Conservation (phyloP, 2,329 filamentous ascomycete genomes). For the Cordyceps tenuipes region DNA sequence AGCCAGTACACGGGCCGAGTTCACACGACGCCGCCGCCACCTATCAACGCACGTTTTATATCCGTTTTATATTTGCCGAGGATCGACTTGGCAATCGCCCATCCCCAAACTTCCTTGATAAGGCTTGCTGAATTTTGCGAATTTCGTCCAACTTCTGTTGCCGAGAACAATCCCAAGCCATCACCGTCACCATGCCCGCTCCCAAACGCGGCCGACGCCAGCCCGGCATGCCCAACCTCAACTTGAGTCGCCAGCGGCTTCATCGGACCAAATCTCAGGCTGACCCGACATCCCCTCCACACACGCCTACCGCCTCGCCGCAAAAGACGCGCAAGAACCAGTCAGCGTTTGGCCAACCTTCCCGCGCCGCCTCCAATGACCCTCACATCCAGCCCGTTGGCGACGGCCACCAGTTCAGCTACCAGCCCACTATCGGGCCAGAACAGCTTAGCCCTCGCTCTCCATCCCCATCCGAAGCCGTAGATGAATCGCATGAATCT, state of each 20-base stretch:
- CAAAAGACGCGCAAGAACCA: slow-evolving; percentile 26
- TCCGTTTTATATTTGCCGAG: not conserved
- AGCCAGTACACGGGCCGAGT: not conserved
- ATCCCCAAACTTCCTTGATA: not conserved
- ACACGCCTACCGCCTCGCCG: slow-evolving; percentile 35
- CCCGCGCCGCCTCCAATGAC: slow-evolving; percentile 24
- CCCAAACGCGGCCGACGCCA: slow-evolving; percentile 28
- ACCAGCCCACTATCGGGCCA: slow-evolving; percentile 25
- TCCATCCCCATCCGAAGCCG: slow-evolving; percentile 15
- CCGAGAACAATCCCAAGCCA: not conserved
- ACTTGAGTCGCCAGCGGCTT: slow-evolving; percentile 24
- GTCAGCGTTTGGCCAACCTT: slow-evolving; percentile 24
- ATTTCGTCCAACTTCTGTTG: not conserved
- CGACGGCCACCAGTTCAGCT: slow-evolving; percentile 35
- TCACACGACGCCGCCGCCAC: not conserved
- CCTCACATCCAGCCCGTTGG: slow-evolving; percentile 35
- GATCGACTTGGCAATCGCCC: not conserved
- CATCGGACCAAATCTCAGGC: slow-evolving; percentile 13
- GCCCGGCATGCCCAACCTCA: slow-evolving; percentile 35
- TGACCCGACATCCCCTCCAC: slow-evolving; percentile 39
- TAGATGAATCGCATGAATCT: slow-evolving; percentile 20
- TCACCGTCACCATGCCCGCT: slow-evolving; percentile 20
- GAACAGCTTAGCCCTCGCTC: slow-evolving; percentile 31
- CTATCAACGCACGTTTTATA: not conserved
- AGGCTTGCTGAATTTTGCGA: not conserved